These are phyloP conservation scores for Aspergillus sparsus DNA, from an alignment of 495 filamentous ascomycete species.

Conservation along the genomic window DNA sequence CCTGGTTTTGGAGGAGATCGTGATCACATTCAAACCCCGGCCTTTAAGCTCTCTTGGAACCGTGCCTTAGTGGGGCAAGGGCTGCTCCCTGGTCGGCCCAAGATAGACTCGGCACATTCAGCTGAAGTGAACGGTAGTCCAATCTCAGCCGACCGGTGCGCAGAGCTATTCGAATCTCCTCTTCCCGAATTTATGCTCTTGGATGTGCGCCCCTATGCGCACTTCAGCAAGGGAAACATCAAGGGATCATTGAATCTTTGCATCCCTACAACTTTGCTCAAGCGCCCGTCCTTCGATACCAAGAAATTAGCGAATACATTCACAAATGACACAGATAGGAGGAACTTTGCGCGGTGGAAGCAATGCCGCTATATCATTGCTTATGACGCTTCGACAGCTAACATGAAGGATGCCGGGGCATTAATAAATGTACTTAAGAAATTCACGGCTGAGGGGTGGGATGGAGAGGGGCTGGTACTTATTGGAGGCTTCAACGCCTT, in stretches of 20 bases:
- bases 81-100: neutral
- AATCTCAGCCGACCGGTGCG: conserved; percentile 65
- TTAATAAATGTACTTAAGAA: conserved; percentile 88
- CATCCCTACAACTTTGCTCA: conserved; percentile 91
- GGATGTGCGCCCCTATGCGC: conserved; percentile 86
- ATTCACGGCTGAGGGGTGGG: conserved; percentile 82
- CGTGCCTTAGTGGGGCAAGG: conserved; percentile 15
- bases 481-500: conserved; percentile 59
- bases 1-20: conserved; percentile 29
- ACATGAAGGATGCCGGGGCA: conserved; percentile 73
- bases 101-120: neutral
- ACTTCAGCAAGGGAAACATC: conserved; percentile 75
- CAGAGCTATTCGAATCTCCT: conserved; percentile 61
- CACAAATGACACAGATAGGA: conserved; percentile 68
- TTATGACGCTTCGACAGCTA: conserved; percentile 77
- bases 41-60: conserved; percentile 25
- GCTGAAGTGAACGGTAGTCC: conserved; percentile 9
- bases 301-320: conserved; percentile 88
- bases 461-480: conserved; percentile 70
- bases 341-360: conserved; percentile 76
- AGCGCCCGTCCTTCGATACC: conserved; percentile 88
- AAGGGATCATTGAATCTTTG: conserved; percentile 83
- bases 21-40: conserved; percentile 24
- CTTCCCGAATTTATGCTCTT: conserved; percentile 67
- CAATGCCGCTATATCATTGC: conserved; percentile 75